These are phyloP conservation scores for Aspergillus sp. DNA, from an alignment of 2,329 filamentous ascomycete species.

Conservation along the genomic window DNA sequence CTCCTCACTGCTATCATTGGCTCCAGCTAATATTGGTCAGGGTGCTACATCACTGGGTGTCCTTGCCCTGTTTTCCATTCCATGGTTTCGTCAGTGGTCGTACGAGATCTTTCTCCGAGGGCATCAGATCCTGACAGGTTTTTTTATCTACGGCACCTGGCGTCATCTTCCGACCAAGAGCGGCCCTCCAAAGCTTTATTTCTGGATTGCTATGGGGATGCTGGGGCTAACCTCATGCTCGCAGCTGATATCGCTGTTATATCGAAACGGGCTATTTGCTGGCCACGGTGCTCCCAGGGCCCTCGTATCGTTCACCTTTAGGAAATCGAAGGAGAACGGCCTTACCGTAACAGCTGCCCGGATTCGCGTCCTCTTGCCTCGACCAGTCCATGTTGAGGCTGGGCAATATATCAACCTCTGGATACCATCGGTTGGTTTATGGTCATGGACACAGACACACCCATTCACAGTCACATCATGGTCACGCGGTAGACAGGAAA, in stretches of 20 bases:
- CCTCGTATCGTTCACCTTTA: slow-evolving; percentile 9
- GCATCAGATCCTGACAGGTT: neutral
- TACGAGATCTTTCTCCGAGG: neutral
- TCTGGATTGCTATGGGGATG: neutral
- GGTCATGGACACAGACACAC: slow-evolving; percentile 28
- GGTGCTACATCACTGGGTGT: neutral
- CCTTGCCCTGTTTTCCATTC: neutral
- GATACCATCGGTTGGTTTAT: slow-evolving; percentile 29
- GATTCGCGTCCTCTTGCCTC: slow-evolving; percentile 24
- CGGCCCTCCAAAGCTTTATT: neutral
- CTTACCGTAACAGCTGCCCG: slow-evolving; percentile 13
- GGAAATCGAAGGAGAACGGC: slow-evolving; percentile 9
- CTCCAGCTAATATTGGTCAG: neutral
- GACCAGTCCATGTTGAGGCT: slow-evolving; percentile 25
- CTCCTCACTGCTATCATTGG: neutral
- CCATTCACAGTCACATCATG: slow-evolving; percentile 31
- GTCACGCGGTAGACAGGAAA: slow-evolving; percentile 26
- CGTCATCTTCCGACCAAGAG: neutral
- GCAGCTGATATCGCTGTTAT: neutral
- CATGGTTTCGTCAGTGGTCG: neutral
- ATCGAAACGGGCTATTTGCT: neutral
- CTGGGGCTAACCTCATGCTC: neutral
- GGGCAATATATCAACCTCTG: slow-evolving; percentile 34
- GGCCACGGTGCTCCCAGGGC: neutral
- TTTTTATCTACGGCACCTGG: neutral